phyloP scores from a whole-genome alignment of 495 filamentous ascomycete species.

The Hypomontagnella monticulosa region DNA sequence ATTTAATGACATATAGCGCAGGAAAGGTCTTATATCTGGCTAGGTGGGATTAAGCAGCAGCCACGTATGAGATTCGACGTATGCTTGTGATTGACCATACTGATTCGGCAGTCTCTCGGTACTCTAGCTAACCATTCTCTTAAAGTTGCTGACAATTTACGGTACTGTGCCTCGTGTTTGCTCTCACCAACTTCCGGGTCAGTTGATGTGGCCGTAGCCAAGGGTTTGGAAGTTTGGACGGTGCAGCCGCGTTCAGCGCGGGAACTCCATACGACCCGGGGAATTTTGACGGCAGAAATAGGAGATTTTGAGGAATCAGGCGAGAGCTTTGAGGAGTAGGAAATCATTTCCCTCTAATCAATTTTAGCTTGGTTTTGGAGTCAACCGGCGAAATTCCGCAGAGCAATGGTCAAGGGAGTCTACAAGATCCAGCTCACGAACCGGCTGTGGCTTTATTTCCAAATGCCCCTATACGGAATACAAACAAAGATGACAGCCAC shows the following conservation, averaged over 20 bases:
- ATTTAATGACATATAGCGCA: slow-evolving; percentile 46
- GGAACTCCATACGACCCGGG: slow-evolving; percentile 16
- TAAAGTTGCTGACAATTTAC: slow-evolving; percentile 37
- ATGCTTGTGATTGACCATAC: slow-evolving; percentile 41
- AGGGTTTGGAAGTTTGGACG: slow-evolving; percentile 37
- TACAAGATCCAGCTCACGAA: slow-evolving; percentile 22
- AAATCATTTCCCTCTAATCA: slow-evolving; percentile 23
- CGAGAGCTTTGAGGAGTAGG: slow-evolving; percentile 6
- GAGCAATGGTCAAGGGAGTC: slow-evolving; percentile 24
- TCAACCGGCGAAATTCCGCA: slow-evolving; percentile 26
- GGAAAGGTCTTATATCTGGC: slow-evolving; percentile 42
- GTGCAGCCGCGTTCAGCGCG: slow-evolving; percentile 41
- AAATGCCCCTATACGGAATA: slow-evolving; percentile 37
- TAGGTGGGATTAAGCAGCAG: slow-evolving; percentile 45
- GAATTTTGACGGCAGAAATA: slow-evolving; percentile 26
- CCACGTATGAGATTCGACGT: slow-evolving; percentile 42
- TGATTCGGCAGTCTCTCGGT: slow-evolving; percentile 40
- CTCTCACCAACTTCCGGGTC: slow-evolving; percentile 30
- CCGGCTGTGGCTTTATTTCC: slow-evolving; percentile 33
- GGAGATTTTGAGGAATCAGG: slow-evolving; percentile 24
- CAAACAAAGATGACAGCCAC: slow-evolving; percentile 27
- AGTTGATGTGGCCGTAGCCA: slow-evolving; percentile 39
- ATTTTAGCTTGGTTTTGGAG: slow-evolving; percentile 31
- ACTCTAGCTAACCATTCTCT: slow-evolving; percentile 33
- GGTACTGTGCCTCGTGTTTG: slow-evolving; percentile 35